phyloP scores from a whole-genome alignment of 2,329 filamentous ascomycete species.

The Mollisiaceae sp. region DNA sequence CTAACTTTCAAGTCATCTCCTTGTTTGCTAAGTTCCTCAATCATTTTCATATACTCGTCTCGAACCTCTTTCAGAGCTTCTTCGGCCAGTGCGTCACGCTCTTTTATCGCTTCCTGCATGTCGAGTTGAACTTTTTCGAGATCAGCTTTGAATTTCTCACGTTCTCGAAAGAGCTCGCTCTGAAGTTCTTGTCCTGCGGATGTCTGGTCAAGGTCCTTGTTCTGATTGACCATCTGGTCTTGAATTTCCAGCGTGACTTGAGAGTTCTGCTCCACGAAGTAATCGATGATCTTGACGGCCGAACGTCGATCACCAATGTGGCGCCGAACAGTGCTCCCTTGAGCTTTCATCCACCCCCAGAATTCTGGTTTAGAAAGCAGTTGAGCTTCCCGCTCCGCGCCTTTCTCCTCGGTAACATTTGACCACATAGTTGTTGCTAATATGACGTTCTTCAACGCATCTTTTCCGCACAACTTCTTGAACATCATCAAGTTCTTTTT shows the following conservation, averaged over 20 bases:
- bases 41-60: neutral
- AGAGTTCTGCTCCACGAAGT: neutral
- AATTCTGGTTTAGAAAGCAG: conserved; percentile 7
- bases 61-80: neutral
- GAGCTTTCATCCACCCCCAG: conserved; percentile 8
- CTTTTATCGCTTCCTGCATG: conserved; percentile 8
- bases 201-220: neutral
- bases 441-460: neutral
- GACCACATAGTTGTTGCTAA: conserved; percentile 7
- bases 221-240: conserved; percentile 2
- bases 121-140: neutral
- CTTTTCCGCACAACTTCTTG: conserved; percentile 42
- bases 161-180: neutral
- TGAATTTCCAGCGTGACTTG: conserved; percentile 5
- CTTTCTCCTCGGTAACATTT: neutral
- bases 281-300: conserved; percentile 2
- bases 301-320: conserved; percentile 1
- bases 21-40: neutral
- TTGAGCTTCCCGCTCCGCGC: conserved; percentile 1
- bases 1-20: neutral
- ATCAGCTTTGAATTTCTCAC: neutral
- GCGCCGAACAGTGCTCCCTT: conserved; percentile 3
- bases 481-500: conserved; percentile 47
- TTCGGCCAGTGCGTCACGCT: neutral
- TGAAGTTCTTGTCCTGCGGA: conserved; percentile 5